A percentile compares a stretch with the other conserved stretches of the same genome.
phyloP scores from a whole-genome alignment of 495 filamentous ascomycete species.

The Penicillium herquei region DNA sequence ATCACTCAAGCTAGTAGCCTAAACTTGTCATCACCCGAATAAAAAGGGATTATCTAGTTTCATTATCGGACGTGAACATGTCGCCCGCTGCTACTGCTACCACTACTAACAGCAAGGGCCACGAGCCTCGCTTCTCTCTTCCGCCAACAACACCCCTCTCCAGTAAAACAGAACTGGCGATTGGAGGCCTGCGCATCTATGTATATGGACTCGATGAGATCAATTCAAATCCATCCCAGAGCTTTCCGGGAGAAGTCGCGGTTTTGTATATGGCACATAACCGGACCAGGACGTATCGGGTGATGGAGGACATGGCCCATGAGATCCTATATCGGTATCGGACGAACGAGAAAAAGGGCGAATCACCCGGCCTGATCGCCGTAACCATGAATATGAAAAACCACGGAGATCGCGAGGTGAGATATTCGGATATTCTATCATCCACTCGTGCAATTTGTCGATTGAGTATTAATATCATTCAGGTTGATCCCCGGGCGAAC shows the following conservation, averaged over 20 bases:
- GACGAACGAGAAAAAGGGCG: not conserved
- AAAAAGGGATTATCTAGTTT: not conserved
- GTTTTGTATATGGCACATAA: constrained; percentile 6
- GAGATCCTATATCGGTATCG: constrained; percentile 6
- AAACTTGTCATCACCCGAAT: not conserved
- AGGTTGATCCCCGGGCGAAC: constrained; percentile 1
- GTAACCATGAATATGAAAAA: constrained; percentile 8
- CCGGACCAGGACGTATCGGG: constrained; percentile 2
- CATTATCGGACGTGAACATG: not conserved
- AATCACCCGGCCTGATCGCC: not conserved
- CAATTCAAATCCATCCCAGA: not conserved
- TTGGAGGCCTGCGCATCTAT: constrained; percentile 1
- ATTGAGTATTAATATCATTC: not conserved
- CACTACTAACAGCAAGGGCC: not conserved
- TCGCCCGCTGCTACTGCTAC: not conserved
- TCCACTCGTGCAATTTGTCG: not conserved
- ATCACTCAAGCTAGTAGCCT: not conserved
- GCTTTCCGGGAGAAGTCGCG: not conserved
- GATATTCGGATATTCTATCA: too few species aligned
- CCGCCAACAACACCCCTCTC: not conserved
- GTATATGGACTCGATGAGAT: constrained; percentile 2
- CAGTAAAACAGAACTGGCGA: constrained; percentile 1
- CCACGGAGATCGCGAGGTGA: constrained; percentile 6
- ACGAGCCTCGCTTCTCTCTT: constrained; percentile 6
- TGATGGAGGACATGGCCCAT: constrained; percentile 6